Base-by-base conservation (phyloP, 2,329 filamentous ascomycete genomes). In the Colletotrichum sp. region DNA sequence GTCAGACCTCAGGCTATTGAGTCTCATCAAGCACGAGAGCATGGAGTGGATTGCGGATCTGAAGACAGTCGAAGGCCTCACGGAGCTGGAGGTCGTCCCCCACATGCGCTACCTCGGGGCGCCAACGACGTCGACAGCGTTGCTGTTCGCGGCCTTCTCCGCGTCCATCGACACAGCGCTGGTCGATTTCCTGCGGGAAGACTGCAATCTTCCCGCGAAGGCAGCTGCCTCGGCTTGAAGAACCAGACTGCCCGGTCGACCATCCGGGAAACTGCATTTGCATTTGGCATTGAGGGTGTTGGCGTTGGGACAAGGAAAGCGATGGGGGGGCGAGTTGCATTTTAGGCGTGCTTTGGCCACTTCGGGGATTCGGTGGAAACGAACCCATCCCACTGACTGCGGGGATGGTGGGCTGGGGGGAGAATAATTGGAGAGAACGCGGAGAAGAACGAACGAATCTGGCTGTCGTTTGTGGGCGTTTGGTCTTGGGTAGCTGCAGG, bases 1-100 rank as follows among this genome's bases (percentile, higher is more conserved):
- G 13, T 82, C 83, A 16, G 89, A 91, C 75, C 85, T 91, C 77
- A 84, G 86, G 66, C 82, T 89, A 12, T 79, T 89, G 18, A 85
- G 82, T 71, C 81, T 84, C 38, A 84, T 87, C 60, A 84, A 82
- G 76, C 87, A 88, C 78, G 88, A 91, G 68, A 85, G 85, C 55
- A 83, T 93, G 75, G 88, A 91, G 66, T 93, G 91, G 91, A 86
- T 89, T 55, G 86, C 87, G 74, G 89, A 92, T 79, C 79, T 93
- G 75, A 85, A 89, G 18, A 83, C 84, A 36, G 83, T 93, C 30
- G 86, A 83, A 55, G 87, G 87, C 0, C 79, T 92, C 76, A 81
- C 85, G 73, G 85, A 88, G 38, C 76, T 93, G 56, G 87, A 88
- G 38, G 87, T 93, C 5, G 82, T 85, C 30, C 87, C 90, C 5